Evolutionary conservation across 768 basidiomycete species (phyloP), one percentile per base, ranked within the genome.

Genomic region (Auriscalpium microsporum): DNA sequence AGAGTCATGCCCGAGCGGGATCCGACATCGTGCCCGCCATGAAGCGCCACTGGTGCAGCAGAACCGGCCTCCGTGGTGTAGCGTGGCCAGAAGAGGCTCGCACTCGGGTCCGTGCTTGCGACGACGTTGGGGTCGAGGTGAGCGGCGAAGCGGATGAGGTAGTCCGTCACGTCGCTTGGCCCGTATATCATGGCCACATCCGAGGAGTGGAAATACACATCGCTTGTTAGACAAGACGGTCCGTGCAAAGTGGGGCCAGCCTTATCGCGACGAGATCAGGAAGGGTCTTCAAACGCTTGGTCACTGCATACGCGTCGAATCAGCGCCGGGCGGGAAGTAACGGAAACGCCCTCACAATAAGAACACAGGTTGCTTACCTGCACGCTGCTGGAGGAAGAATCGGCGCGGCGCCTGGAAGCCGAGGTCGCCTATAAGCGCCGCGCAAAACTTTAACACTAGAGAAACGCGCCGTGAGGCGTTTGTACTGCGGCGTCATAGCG

Each of bases 331-430:
- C 23, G 3, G 23, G 23, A 28, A 28, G 5, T 5, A 28, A 5
- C 3, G 3, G 19, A 16, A n/a, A 63, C 59, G 47, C 23, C 23
- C 23, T 2, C 23, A 63, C 60, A 14, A 50, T 57, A 59, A 58
- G 42, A 57, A 67, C 2, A 50, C 57, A 8, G 48, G 40, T 44
- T 68, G 67, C 28, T 56, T 61, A 9, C 33, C 45, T 5, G 65
- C 59, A 9, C 40, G 50, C 10, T 58, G 45, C 14, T 62, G 37
- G n/a, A 68, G 48, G 50, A 68, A 59, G 55, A 64, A 62, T 19
- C 68, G 56, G 19, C 66, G 54, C 23, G 64, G 60, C 2, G 63
- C 65, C 17, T 68, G 63, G 57, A 69, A 68, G 14, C 60, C 47
- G 11, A 55, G 23, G 50, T 70, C 68, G 1, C 68, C 68, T 46